Percentiles rank a stretch among this genome's conserved stretches.
Conservation (phyloP, 345 rosid genomes). For the Citrus sp. region DNA sequence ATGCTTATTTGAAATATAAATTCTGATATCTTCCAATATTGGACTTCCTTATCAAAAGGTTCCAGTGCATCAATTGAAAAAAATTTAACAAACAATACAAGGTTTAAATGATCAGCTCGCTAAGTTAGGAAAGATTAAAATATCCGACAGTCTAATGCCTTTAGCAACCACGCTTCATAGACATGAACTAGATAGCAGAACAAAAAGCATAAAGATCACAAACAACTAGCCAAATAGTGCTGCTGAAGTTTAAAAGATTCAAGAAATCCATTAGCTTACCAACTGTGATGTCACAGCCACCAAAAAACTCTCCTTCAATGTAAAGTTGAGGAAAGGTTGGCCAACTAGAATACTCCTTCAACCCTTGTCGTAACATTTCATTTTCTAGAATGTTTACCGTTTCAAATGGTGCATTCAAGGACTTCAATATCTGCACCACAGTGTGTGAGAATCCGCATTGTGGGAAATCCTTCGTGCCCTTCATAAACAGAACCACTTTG, state of each 20-base stretch:
- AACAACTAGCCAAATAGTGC: neutral
- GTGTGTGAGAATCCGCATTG: slow-evolving; percentile 96
- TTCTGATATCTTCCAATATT: neutral
- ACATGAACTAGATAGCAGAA: neutral
- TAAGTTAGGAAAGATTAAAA: too few species aligned
- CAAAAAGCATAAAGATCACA: neutral
- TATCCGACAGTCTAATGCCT: neutral
- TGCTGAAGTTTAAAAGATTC: slow-evolving; percentile 1
- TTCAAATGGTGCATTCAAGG: slow-evolving; percentile 69
- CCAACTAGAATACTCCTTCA: slow-evolving; percentile 93
- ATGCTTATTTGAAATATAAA: neutral
- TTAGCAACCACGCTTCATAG: neutral
- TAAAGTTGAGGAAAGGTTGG: slow-evolving; percentile 97
- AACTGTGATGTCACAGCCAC: slow-evolving; percentile 90
- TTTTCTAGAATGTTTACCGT: slow-evolving; percentile 77
- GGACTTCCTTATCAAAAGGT: neutral
- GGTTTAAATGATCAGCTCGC: neutral
- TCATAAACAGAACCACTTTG: slow-evolving; percentile 85
- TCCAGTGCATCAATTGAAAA: neutral
- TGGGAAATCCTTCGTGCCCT: slow-evolving; percentile 86
- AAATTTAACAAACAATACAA: neutral
- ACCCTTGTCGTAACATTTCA: slow-evolving; percentile 77
- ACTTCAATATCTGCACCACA: slow-evolving; percentile 79
- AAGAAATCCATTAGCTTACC: slow-evolving; percentile 37
- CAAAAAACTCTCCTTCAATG: slow-evolving; percentile 84